A percentile compares a stretch with the other conserved stretches of the same genome.
These are phyloP conservation scores for Solanum bukasovii DNA, from an alignment of 257 asterid species.

Conservation along the genomic window DNA sequence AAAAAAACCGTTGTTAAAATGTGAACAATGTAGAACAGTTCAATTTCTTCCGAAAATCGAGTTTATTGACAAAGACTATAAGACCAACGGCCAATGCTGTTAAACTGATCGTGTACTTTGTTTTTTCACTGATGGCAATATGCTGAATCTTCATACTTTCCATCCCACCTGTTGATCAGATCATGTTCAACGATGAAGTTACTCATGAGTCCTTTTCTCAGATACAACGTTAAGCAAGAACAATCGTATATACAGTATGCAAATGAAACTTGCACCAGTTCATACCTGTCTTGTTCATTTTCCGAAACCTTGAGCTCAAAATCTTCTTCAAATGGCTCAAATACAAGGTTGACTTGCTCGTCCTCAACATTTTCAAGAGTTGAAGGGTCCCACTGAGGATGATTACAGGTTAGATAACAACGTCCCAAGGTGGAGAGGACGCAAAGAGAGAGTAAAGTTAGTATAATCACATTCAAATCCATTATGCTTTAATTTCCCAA, in stretches of 20 bases:
- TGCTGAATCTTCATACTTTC: constrained; percentile 56
- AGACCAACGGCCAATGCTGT: not conserved
- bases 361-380: constrained; percentile 41
- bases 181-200: not conserved
- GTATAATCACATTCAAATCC: not conserved
- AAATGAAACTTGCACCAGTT: not conserved
- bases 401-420: not conserved
- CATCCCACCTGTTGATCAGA: constrained; percentile 53
- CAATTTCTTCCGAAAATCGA: not conserved
- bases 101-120: not conserved
- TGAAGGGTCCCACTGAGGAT: constrained; percentile 65
- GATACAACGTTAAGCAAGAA: not conserved
- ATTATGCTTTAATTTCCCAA: not conserved
- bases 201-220: not conserved
- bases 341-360: constrained; percentile 35
- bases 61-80: not conserved
- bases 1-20: not conserved
- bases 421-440: not conserved
- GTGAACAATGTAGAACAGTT: not conserved
- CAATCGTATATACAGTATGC: not conserved
- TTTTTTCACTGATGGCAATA: constrained; percentile 15
- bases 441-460: not conserved
- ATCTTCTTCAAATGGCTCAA: constrained; percentile 56
- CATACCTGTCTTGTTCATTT: constrained; percentile 57
- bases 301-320: constrained; percentile 68